Evolutionary conservation across 331 rosid species (phyloP).

Genomic region (Spiraea crenata): DNA sequence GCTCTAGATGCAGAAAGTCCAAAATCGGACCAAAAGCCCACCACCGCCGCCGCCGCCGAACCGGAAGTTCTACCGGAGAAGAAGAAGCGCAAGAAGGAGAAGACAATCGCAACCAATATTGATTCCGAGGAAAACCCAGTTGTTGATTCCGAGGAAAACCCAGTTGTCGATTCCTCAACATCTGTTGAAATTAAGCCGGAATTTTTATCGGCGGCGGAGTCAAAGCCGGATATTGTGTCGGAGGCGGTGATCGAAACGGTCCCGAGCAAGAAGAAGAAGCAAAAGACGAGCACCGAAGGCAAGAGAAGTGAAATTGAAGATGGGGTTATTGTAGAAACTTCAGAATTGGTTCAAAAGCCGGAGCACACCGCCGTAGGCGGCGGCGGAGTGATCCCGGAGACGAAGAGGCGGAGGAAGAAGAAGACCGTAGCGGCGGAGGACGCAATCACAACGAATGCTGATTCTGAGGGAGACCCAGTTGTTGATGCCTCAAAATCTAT

Average conservation of each 20-base stretch:
- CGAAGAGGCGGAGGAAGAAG: not conserved
- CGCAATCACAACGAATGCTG: not conserved
- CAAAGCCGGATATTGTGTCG: not conserved
- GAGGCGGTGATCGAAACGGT: not conserved
- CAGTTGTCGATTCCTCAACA: not conserved
- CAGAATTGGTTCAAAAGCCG: too few relatives aligned
- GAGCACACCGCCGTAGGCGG: too few relatives aligned
- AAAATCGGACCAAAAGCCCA: too few relatives aligned
- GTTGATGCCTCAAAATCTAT: not conserved
- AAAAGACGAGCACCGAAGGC: too few relatives aligned
- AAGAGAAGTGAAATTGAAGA: too few relatives aligned
- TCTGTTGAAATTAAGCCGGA: not conserved
- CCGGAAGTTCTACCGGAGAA: not conserved
- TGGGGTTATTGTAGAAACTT: too few relatives aligned
- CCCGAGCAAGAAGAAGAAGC: not conserved
- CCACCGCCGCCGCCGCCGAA: too few relatives aligned
- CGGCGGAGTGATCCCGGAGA: not conserved
- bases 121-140: not conserved
- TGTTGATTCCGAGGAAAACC: not conserved
- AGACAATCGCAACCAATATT: not conserved
- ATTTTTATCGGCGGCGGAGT: not conserved
- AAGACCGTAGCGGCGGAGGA: not conserved
- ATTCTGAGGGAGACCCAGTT: not conserved
- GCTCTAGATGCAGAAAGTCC: too few relatives aligned
- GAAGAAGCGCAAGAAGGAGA: not conserved